A percentile compares a stretch with the other conserved stretches of the same genome.
These are phyloP conservation scores for Cetradonia linearis DNA, from an alignment of 495 filamentous ascomycete species.

Conservation along the genomic window DNA sequence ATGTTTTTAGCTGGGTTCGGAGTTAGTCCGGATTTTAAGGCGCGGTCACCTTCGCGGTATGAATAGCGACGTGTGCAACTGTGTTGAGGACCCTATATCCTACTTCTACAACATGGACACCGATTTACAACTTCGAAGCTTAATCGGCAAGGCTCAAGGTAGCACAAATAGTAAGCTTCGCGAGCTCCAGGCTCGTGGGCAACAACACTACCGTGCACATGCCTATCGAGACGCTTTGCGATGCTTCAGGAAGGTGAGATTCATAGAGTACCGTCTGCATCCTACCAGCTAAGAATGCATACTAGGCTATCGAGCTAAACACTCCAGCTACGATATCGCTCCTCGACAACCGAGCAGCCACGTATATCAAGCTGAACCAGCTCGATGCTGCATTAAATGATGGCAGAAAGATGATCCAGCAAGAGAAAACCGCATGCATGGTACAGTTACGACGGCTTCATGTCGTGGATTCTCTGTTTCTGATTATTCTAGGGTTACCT, in stretches of 20 bases:
- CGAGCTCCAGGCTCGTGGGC: conserved; percentile 31
- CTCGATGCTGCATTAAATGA: conserved; percentile 47
- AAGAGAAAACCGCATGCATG: conserved; percentile 38
- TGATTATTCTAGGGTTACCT: conserved; percentile 46
- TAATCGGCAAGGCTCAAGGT: conserved; percentile 7
- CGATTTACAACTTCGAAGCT: conserved; percentile 17
- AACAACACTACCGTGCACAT: conserved; percentile 34
- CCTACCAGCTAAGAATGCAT: conserved; percentile 2
- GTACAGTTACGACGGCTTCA: conserved; percentile 24
- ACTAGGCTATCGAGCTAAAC: conserved; percentile 32
- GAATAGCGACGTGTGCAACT: not conserved
- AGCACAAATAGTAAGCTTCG: conserved; percentile 18
- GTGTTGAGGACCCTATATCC: too few species aligned
- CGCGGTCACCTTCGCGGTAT: not conserved
- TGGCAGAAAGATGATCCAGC: conserved; percentile 48
- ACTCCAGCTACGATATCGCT: conserved; percentile 33
- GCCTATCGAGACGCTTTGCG: conserved; percentile 34
- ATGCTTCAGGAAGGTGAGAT: conserved; percentile 36
- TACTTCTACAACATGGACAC: not conserved
- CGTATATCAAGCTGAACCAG: conserved; percentile 46
- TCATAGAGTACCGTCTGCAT: not conserved
- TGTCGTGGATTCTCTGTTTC: not conserved
- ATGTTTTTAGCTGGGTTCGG: too few species aligned
- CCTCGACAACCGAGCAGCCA: conserved; percentile 52
- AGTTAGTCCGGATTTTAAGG: not conserved